phyloP scores from a whole-genome alignment of 1,284 basidiomycete species.

The Microstroma glucosiphilum region DNA sequence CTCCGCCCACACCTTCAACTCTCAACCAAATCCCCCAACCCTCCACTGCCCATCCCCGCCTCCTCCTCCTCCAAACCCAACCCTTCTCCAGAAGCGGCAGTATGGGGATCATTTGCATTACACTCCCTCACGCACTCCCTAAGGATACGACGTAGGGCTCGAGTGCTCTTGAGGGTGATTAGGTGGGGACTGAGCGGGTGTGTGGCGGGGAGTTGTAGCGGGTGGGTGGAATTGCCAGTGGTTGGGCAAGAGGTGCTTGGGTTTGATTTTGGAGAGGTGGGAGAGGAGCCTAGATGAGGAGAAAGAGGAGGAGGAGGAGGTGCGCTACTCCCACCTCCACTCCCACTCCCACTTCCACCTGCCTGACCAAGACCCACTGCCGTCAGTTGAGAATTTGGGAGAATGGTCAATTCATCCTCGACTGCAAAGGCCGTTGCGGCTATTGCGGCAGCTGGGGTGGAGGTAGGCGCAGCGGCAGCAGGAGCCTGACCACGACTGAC shows the following conservation, averaged over 20 bases:
- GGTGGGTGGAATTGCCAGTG: not conserved
- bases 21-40: too few species aligned
- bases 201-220: not conserved
- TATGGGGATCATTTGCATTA: not conserved
- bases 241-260: not conserved
- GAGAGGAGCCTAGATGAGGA: too few species aligned
- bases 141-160: not conserved
- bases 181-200: not conserved
- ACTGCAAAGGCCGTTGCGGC: too few species aligned
- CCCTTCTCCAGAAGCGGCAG: too few species aligned
- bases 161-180: not conserved
- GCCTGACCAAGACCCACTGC: not conserved
- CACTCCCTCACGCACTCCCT: constrained; percentile 5
- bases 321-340: not conserved
- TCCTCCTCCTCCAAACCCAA: too few species aligned
- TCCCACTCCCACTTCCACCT: not conserved
- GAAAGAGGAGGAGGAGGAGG: not conserved
- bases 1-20: too few species aligned
- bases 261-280: not conserved
- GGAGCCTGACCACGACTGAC: too few species aligned
- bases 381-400: too few species aligned
- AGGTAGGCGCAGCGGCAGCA: too few species aligned
- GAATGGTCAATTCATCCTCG: too few species aligned
- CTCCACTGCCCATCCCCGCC: too few species aligned
- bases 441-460: too few species aligned